Conservation (phyloP, 768 basidiomycete species). For the Leccinum subgranulosum region DNA sequence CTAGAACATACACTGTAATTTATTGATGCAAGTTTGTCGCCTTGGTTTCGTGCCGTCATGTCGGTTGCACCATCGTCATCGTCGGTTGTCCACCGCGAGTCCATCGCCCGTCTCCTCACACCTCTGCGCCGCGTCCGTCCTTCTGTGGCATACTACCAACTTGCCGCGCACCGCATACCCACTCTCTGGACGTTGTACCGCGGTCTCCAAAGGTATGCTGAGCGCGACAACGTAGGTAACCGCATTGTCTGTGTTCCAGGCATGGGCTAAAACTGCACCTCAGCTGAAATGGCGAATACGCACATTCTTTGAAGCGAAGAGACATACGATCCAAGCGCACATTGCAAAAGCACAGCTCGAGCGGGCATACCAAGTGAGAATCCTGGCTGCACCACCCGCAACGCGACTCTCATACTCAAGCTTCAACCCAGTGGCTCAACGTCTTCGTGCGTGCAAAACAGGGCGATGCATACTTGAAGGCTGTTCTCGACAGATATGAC, state of each 20-base stretch:
- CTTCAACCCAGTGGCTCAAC: constrained; percentile 48
- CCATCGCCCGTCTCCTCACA: constrained; percentile 50
- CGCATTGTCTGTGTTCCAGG: background rate
- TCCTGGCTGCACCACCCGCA: background rate
- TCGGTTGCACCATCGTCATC: constrained; percentile 15
- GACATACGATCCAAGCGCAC: constrained; percentile 50
- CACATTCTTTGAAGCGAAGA: constrained; percentile 50
- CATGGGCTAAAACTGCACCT: background rate
- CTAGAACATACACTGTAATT: background rate
- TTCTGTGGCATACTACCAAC: constrained; percentile 61
- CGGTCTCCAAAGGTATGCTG: constrained; percentile 55
- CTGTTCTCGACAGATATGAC: constrained; percentile 56
- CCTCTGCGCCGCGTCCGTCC: constrained; percentile 59
- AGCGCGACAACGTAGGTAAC: constrained; percentile 47
- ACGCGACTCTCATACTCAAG: background rate
- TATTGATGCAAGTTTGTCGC: background rate
- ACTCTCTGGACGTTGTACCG: constrained; percentile 79
- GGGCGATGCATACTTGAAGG: constrained; percentile 47
- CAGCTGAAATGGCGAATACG: constrained; percentile 61
- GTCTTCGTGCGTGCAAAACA: constrained; percentile 49
- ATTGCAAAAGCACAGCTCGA: constrained; percentile 45
- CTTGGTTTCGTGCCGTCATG: constrained; percentile 5
- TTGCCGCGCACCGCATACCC: constrained; percentile 71
- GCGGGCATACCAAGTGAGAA: constrained; percentile 55
- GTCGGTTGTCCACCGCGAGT: constrained; percentile 50